Percentiles rank a stretch among this genome's conserved stretches.
Conservation (phyloP, 495 filamentous ascomycete genomes). For the Penicillium flavigenum region DNA sequence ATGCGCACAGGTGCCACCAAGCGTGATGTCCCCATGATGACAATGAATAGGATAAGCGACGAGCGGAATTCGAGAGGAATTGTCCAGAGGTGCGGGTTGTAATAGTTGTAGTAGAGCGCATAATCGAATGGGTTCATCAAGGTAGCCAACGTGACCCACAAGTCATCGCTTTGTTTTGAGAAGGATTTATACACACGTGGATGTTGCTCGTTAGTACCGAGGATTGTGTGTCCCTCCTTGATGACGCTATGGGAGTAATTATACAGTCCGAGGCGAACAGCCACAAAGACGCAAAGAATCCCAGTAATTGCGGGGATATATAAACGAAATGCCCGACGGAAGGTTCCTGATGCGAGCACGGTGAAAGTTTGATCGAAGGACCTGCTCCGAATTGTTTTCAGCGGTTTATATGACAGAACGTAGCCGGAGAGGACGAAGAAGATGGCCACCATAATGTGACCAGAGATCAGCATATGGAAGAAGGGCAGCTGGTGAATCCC, state of each 20-base stretch:
- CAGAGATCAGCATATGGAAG: slow-evolving; percentile 60
- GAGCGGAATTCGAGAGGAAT: slow-evolving; percentile 70
- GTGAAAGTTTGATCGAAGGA: slow-evolving; percentile 51
- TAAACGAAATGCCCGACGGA: slow-evolving; percentile 62
- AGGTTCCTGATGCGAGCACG: slow-evolving; percentile 58
- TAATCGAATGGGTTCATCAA: slow-evolving; percentile 56
- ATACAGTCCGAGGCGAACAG: slow-evolving; percentile 52
- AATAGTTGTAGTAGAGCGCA: slow-evolving; percentile 54
- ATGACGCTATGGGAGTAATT: slow-evolving; percentile 44
- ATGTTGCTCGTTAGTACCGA: slow-evolving; percentile 49
- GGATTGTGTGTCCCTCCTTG: slow-evolving; percentile 42
- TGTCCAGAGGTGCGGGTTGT: slow-evolving; percentile 71
- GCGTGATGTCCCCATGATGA: slow-evolving; percentile 55
- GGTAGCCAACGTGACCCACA: slow-evolving; percentile 46
- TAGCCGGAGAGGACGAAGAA: slow-evolving; percentile 76
- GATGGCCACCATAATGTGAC: slow-evolving; percentile 68
- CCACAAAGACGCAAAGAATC: slow-evolving; percentile 54
- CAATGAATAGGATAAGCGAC: slow-evolving; percentile 64
- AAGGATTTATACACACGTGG: slow-evolving; percentile 46
- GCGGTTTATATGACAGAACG: slow-evolving; percentile 63
- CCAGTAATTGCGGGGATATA: slow-evolving; percentile 61
- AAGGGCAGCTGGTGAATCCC: slow-evolving; percentile 63
- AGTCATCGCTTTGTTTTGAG: slow-evolving; percentile 48
- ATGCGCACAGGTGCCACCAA: slow-evolving; percentile 48
- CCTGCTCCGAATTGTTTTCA: slow-evolving; percentile 57